These are phyloP conservation scores for Fusarium cyanostomum DNA, from an alignment of 2,329 filamentous ascomycete genomes.

Conservation along the genomic window DNA sequence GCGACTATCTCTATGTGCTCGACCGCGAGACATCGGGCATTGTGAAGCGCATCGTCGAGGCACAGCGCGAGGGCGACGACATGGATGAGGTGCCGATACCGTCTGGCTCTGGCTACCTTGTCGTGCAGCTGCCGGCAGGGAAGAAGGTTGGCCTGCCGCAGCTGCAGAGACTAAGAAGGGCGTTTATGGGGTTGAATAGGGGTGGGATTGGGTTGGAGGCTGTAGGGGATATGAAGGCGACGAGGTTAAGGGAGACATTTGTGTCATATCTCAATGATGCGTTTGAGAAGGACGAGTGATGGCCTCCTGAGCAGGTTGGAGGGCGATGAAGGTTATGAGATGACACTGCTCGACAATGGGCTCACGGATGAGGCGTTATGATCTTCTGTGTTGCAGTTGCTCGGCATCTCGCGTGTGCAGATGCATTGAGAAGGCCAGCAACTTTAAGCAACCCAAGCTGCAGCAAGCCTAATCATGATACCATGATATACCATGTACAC, in stretches of 20 bases:
- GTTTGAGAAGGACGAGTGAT: constrained; percentile 66
- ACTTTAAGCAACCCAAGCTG: no score
- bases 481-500: no score
- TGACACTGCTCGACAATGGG: no score
- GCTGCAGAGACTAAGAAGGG: constrained; percentile 78
- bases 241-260: constrained; percentile 69
- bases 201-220: constrained; percentile 70
- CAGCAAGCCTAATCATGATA: no score
- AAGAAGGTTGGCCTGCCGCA: constrained; percentile 76
- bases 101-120: constrained; percentile 52
- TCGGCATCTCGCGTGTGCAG: background rate
- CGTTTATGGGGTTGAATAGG: constrained; percentile 80
- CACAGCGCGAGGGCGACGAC: constrained; percentile 73
- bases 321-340: background rate
- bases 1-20: constrained; percentile 82
- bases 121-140: constrained; percentile 70
- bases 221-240: constrained; percentile 62
- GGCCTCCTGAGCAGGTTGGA: no score
- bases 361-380: background rate
- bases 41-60: constrained; percentile 73
- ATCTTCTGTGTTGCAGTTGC: background rate
- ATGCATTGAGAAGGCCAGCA: no score
- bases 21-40: constrained; percentile 83
- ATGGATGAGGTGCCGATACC: constrained; percentile 65
- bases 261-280: constrained; percentile 73